Evolutionary conservation across 768 basidiomycete species (phyloP), one percentile per base, ranked within the genome.

Genomic region (Leucogyrophana mollusca): DNA sequence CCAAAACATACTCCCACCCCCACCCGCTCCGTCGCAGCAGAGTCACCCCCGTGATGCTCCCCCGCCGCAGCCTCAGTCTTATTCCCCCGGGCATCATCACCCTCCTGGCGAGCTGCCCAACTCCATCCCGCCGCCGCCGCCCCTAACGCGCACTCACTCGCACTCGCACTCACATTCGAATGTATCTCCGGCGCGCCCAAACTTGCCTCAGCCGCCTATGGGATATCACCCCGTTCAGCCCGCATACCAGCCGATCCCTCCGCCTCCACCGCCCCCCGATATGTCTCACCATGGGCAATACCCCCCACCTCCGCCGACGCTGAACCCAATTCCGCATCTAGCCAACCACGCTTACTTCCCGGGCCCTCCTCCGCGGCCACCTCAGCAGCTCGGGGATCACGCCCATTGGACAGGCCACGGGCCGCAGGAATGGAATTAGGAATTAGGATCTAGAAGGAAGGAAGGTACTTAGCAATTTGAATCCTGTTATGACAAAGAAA

Each of bases 191-290:
- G 64, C 77, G 39, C 73, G 71, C 30, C 69, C 76, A 7, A 73
- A 74, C 53, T 66, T 85, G 17, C 81, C 79, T 42, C 73, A 73
- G 24, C 78, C 74, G 20, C 80, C 74, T 10, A 52, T 68, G 18
- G 66, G 64, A 44, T 74, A 74, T 45, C 70, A 71, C 39, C 66
- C 71, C 42, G 46, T 67, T n/a, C 74, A 77, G 18, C 65, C 69
- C 16, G 60, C 66, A 16, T 69, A 61, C 47, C 70, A 58, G 45
- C 61, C 66, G 13, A 53, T 65, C 22, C 69, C 69, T 9, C 61
- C 65, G 1, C 67, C 62, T 0, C 69, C 71, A 16, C 54, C 65
- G 27, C 56, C 62, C 16, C 62, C 62, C 23, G 56, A 66, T 30
- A 56, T 58, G 20, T 53, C 65, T 41, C 64, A 64, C 22, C 61